phyloP scores from a whole-genome alignment of 768 basidiomycete genomes.

The Russula earlei region DNA sequence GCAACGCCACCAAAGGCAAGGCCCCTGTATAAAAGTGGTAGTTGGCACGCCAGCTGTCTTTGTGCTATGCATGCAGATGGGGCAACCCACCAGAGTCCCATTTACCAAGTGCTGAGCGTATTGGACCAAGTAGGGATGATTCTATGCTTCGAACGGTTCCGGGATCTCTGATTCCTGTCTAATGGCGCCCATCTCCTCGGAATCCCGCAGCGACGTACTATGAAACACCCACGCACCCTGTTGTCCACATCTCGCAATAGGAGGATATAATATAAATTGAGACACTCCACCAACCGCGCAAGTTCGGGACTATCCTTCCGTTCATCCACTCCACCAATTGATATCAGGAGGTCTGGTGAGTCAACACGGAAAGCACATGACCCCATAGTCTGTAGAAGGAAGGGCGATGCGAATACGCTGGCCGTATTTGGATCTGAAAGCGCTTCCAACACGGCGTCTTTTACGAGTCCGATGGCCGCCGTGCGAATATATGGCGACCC shows the following conservation, averaged over 20 bases:
- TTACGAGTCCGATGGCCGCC: constrained; percentile 58
- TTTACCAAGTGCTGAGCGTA: constrained; percentile 8
- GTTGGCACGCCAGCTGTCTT: not conserved
- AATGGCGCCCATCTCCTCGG: not conserved
- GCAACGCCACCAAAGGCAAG: constrained; percentile 14
- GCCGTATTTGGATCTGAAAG: constrained; percentile 26
- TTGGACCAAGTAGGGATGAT: constrained; percentile 1
- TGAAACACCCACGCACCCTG: constrained; percentile 31
- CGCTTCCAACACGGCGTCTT: constrained; percentile 53
- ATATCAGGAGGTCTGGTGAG: constrained; percentile 42
- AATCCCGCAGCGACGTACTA: not conserved
- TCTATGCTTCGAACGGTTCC: constrained; percentile 5
- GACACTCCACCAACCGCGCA: constrained; percentile 51
- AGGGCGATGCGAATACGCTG: constrained; percentile 44
- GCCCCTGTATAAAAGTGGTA: constrained; percentile 17
- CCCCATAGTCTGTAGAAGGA: constrained; percentile 50
- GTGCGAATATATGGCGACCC: constrained; percentile 59
- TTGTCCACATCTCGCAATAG: constrained; percentile 50
- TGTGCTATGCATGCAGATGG: constrained; percentile 5
- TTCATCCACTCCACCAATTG: constrained; percentile 22
- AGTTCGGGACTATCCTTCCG: constrained; percentile 50
- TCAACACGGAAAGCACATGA: constrained; percentile 48
- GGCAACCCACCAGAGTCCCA: constrained; percentile 1
- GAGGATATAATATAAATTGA: constrained; percentile 61
- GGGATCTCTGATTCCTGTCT: constrained; percentile 27